Base-by-base conservation (phyloP, 1,284 basidiomycete genomes). In the Flammula alnicola region DNA sequence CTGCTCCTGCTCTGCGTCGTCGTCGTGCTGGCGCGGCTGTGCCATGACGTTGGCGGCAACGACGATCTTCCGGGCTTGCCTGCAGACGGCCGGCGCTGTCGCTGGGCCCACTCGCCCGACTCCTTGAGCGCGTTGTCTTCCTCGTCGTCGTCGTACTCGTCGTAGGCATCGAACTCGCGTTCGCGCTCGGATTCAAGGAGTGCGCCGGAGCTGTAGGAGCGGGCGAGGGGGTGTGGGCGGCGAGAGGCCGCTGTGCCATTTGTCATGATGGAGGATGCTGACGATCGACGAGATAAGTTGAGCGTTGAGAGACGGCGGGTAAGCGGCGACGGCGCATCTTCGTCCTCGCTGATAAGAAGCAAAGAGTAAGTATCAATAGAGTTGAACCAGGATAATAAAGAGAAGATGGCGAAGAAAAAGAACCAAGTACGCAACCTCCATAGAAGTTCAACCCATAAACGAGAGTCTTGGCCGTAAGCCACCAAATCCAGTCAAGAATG, bases 291-390 rank as follows among this genome's bases (percentile, higher is more conserved):
- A 2, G 78, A 68, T n/a, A 86, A 69, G 42, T 78, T 75, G 42
- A 80, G 72, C 0, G 73, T 70, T 2, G 85, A 88, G 3, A 90
- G 67, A 6, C 84, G 79, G 12, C 77, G 75, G 0, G 86, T 88
- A 10, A 91, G 77, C 3, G 83, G 78, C 0, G 86, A 88, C 1
- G 89, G 89, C 0, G 88, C 87, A 51, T 88, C 85, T 70, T 91
- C 89, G 63, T 91, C 89, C 71, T 91, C 88, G 54, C 85, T 86
- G 64, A n/a, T 17, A 9, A 17, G 20, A 27, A 40, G 14, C 9
- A 8, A 37, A 14, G 14, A 14, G 35, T 37, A 16, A 37, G 36
- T 5, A 38, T n/a, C 5, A 22, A 9, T 22, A 17, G 1, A 8
- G 9, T 22, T 11, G 12, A n/a, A 40, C n/a, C 38, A 11, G 16